Conservation (phyloP, 2,329 filamentous ascomycete species). For the Colletotrichum musicola region DNA sequence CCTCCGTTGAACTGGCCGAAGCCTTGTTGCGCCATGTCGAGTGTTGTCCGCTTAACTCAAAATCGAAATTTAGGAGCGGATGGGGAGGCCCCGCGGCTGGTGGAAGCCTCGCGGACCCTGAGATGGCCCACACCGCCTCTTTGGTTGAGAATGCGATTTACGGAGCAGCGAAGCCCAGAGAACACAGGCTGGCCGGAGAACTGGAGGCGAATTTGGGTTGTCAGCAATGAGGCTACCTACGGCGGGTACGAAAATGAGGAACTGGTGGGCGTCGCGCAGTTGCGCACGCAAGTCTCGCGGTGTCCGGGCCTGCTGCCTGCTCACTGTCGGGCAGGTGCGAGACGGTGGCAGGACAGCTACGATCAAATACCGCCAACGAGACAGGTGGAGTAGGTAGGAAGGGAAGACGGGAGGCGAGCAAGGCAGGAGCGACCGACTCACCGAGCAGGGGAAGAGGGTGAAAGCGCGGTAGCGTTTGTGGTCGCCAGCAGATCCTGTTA, state of each 20-base stretch:
- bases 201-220: not conserved
- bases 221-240: constrained; percentile 18
- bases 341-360: constrained; percentile 8
- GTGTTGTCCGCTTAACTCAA: constrained; percentile 5
- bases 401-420: not conserved
- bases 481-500: constrained; percentile 20
- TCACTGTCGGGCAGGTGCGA: constrained; percentile 5
- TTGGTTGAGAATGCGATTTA: not conserved
- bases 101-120: constrained; percentile 14
- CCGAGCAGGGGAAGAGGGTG: constrained; percentile 11
- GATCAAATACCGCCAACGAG: constrained; percentile 18
- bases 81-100: constrained; percentile 14
- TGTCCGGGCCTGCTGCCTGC: not conserved
- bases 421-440: constrained; percentile 28
- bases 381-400: constrained; percentile 10
- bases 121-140: constrained; percentile 29
- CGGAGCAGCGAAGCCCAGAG: constrained; percentile 1
- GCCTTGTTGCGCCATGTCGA: constrained; percentile 66
- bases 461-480: constrained; percentile 3
- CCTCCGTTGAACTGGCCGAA: constrained; percentile 70
- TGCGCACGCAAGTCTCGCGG: not conserved
- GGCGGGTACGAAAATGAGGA: not conserved
- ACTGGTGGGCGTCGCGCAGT: not conserved
- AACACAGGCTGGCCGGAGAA: not conserved
- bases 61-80: not conserved